Conservation (phyloP, 192 early-diverging fungal genomes). For the Coemansia sp. region DNA sequence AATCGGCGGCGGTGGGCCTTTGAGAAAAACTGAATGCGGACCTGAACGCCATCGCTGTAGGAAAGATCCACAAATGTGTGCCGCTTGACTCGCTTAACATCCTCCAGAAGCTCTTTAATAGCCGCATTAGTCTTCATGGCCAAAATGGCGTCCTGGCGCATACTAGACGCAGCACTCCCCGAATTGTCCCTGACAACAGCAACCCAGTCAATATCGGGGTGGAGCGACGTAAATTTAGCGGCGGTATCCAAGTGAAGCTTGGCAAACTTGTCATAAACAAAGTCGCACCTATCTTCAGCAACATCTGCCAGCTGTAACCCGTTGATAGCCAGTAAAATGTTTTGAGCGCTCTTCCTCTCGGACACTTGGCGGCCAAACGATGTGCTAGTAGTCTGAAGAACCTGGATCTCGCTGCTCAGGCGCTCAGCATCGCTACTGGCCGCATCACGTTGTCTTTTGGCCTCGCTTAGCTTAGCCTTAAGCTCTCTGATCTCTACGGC, state of each 20-base stretch:
- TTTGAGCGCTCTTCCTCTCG: conserved; percentile 43
- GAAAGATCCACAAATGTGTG: conserved; percentile 44
- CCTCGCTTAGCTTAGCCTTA: conserved; percentile 6
- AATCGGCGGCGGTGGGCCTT: conserved; percentile 38
- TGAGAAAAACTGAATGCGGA: conserved; percentile 49
- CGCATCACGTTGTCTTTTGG: conserved; percentile 24
- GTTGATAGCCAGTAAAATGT: conserved; percentile 45
- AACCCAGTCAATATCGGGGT: conserved; percentile 52
- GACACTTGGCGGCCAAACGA: conserved; percentile 34
- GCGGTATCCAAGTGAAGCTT: conserved; percentile 35
- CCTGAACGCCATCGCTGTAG: conserved; percentile 35
- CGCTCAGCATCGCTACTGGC: conserved; percentile 9
- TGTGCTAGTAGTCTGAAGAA: conserved; percentile 28
- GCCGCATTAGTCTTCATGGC: conserved; percentile 45
- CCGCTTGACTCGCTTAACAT: conserved; percentile 34
- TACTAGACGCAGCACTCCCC: conserved; percentile 5
- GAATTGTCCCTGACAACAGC: conserved; percentile 30
- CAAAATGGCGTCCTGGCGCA: conserved; percentile 38
- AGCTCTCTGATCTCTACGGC: conserved; percentile 31
- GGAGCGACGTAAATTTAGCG: conserved; percentile 47
- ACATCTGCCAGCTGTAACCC: conserved; percentile 35
- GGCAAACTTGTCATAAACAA: conserved; percentile 45
- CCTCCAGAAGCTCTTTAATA: conserved; percentile 42
- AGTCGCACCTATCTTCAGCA: conserved; percentile 35
- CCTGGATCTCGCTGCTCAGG: conserved; percentile 27